Evolutionary conservation across 2,329 filamentous ascomycete genomes (phyloP).

Genomic region (Fusarium annulatum): DNA sequence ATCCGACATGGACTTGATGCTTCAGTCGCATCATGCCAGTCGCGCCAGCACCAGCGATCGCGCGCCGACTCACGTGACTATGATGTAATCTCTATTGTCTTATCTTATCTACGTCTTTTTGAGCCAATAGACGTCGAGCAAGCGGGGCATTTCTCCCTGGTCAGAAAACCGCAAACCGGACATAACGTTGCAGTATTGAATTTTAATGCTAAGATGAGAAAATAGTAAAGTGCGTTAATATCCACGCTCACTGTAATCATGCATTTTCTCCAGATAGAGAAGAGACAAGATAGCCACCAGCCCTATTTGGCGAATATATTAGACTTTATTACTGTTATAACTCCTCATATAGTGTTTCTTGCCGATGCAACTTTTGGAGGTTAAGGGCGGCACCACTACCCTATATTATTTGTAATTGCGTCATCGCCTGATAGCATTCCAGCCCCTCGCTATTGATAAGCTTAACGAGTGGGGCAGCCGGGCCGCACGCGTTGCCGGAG

Average conservation of each 20-base stretch:
- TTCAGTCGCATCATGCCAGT: neutral
- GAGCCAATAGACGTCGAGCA: accelerated
- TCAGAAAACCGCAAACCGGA: accelerated
- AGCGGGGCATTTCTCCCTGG: neutral
- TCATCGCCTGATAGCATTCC: neutral
- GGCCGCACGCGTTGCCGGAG: neutral
- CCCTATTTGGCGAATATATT: accelerated
- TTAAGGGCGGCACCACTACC: neutral
- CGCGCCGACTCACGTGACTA: neutral
- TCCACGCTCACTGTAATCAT: neutral
- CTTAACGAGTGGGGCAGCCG: constrained; percentile 6
- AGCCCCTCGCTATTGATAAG: neutral
- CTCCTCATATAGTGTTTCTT: accelerated
- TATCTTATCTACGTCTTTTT: accelerated
- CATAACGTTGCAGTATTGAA: accelerated
- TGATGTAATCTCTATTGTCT: accelerated
- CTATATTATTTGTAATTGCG: neutral
- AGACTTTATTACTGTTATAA: neutral
- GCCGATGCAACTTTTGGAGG: neutral
- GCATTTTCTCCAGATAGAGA: accelerated
- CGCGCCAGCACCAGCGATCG: neutral
- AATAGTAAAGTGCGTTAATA: neutral
- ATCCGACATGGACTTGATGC: neutral
- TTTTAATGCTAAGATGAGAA: accelerated
- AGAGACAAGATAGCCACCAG: accelerated